Percentiles rank a stretch among this genome's conserved stretches.
These are phyloP conservation scores for Canavalia ensiformis DNA, from an alignment of 306 rosid genomes.

Conservation along the genomic window DNA sequence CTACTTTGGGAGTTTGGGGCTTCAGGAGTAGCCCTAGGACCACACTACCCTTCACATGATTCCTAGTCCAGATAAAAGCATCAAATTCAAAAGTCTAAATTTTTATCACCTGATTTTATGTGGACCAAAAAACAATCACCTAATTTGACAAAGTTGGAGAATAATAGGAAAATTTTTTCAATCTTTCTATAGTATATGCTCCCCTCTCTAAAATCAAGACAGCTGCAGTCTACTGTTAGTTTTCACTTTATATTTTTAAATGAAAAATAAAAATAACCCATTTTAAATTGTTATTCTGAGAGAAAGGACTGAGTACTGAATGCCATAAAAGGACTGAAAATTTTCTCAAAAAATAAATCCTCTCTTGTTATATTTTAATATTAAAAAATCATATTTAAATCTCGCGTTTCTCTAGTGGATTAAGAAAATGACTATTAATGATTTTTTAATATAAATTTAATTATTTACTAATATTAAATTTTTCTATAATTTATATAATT, in stretches of 20 bases:
- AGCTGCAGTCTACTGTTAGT: not conserved
- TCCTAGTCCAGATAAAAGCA: not conserved
- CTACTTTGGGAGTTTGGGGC: conserved; percentile 1
- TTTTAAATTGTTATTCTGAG: not conserved
- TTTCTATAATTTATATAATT: too few species aligned
- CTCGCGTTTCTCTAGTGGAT: too few species aligned
- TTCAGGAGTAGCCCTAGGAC: not conserved
- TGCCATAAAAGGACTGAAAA: too few species aligned
- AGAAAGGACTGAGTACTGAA: not conserved
- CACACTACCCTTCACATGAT: conserved; percentile 16
- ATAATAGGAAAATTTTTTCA: not conserved
- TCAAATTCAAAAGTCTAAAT: not conserved
- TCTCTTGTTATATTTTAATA: too few species aligned
- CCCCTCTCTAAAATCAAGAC: not conserved
- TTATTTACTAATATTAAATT: too few species aligned
- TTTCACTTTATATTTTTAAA: not conserved
- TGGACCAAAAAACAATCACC: too few species aligned
- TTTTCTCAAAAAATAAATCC: too few species aligned
- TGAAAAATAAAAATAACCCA: not conserved
- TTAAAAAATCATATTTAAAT: too few species aligned
- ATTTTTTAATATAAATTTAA: too few species aligned
- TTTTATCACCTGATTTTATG: not conserved
- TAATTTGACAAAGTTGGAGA: not conserved
- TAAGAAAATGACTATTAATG: too few species aligned
- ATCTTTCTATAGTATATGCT: not conserved